Evolutionary conservation across 2,329 filamentous ascomycete species (phyloP), one percentile per base, ranked within the genome.

Genomic region (Ophiostoma ulmi): DNA sequence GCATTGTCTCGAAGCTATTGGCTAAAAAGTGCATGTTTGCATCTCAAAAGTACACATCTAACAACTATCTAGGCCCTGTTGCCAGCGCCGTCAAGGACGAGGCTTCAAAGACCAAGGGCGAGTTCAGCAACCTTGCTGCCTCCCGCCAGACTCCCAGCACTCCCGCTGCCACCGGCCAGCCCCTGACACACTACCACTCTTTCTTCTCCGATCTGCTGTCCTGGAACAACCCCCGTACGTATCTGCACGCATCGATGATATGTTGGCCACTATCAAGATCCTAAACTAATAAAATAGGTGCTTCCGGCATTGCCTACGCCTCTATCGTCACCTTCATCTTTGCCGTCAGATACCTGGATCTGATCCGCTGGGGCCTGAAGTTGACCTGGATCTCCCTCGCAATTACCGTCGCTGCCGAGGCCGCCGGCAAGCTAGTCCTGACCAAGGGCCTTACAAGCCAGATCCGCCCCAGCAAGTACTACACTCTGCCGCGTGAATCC

Each of bases 141-240:
- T 78, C 86, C 74, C 86, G 86, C 77, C 83, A 83, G 77, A 85
- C 85, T 68, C 87, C 86, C 70, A 74, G 80, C 68, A 80, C 81
- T 71, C 82, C 82, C 44, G 83, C 61, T 31, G 61, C 61, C 17
- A 64, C 86, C 66, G 87, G 86, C 75, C 87, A 90, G 79, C 85
- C 85, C 68, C 79, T 90, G 77, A 90, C 87, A 72, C 87, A 90
- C 79, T 91, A 90, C 78, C 88, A 91, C 81, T 90, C 88, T 20
- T 87, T 90, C 80, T 91, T 91, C 80, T 86, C 85, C 68, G 87
- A 89, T 78, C 83, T 91, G 71, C 82, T 91, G 73, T 90, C 88
- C 75, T 91, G 89, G 87, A 84, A 89, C 77, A 88, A 89, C 78
- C 87, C 87, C 77, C 85, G 87, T 88, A 83, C 77, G 85, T 83